Evolutionary conservation across 768 basidiomycete genomes (phyloP), one percentile per base, ranked within the genome.

Genomic region (Tylopilus balloui): DNA sequence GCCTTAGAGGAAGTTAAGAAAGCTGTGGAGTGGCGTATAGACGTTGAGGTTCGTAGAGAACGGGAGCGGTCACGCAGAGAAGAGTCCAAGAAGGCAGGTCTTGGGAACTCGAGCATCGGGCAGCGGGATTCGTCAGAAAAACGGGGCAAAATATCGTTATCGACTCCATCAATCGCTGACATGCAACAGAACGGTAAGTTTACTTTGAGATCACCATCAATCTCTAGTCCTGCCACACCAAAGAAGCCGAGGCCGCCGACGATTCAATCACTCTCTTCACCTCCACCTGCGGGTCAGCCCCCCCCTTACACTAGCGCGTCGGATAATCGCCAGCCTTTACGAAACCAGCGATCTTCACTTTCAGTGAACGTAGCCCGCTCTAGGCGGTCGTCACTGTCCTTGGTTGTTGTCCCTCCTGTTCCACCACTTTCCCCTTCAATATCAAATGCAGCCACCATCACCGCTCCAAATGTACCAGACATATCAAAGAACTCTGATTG

Each of bases 1-100:
- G 90, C 90, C 15, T 72, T 92, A 14, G 89, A 92, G 50, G 90
- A 92, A 59, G 79, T 92, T 12, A 87, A 83, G 66, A 88, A 84
- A 61, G 86, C 84, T 3, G 83, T 92, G 6, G 90, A 92, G 66
- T 92, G 88, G 89, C 78, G 90, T 15, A 81, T 92, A 53, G 90
- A 92, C 7, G 77, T 83, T 21, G 90, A 92, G 65, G 67, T 85
- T 48, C 78, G 81, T 34, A 73, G 88, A 49, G 88, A 92, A 64
- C 77, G 79, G 28, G 88, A 92, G 40, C 80, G 83, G 28, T 71
- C 71, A n/a, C 78, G 83, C 43, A 72, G 83, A 47, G 87, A 89
- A 58, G 78, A 78, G 50, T 72, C 78, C 35, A 90, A 84, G 61
- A 84, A 79, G 56, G 51, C 66, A 3, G 60, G 72, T 6, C 42